Percentiles rank a stretch among this genome's conserved stretches.
These are phyloP conservation scores for Raddia distichophylla DNA, from an alignment of 176 grass and related monocot species.

Conservation along the genomic window DNA sequence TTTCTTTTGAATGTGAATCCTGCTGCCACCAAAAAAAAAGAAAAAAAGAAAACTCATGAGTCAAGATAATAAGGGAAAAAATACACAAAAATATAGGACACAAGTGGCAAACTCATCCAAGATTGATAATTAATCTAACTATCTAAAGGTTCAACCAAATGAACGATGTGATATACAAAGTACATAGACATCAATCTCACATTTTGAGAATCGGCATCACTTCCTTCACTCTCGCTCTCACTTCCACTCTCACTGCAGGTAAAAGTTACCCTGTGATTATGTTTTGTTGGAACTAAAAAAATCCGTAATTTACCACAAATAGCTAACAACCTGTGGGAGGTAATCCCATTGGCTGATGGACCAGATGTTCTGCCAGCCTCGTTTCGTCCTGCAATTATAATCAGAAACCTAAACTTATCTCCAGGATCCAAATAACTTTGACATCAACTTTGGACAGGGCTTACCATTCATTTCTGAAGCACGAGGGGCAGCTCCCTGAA, in stretches of 20 bases:
- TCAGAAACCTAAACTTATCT: slow-evolving; percentile 58
- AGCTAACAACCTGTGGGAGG: slow-evolving; percentile 62
- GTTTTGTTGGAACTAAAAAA: slow-evolving; percentile 3
- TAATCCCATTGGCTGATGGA: slow-evolving; percentile 71
- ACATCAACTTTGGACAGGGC: slow-evolving; percentile 51
- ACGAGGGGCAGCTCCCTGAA: slow-evolving; percentile 55
- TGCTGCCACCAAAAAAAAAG: too few relatives aligned
- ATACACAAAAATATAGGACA: background rate
- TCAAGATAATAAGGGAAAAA: background rate
- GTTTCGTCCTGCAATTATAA: slow-evolving; percentile 78
- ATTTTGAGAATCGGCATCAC: slow-evolving; percentile 88
- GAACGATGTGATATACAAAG: slow-evolving; percentile 16
- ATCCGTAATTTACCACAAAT: slow-evolving; percentile 16
- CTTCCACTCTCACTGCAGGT: slow-evolving; percentile 84
- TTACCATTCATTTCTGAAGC: slow-evolving; percentile 70
- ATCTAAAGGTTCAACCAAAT: background rate
- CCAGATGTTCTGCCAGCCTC: slow-evolving; percentile 65
- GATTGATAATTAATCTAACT: background rate
- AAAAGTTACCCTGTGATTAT: slow-evolving; percentile 37
- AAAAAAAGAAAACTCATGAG: slow-evolving; percentile 19
- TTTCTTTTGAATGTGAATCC: slow-evolving; percentile 71
- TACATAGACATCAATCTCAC: slow-evolving; percentile 51
- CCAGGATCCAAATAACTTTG: slow-evolving; percentile 47
- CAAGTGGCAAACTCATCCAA: background rate
- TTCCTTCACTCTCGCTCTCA: slow-evolving; percentile 92